A percentile compares a stretch with the other conserved stretches of the same genome.
Conservation (phyloP, 768 basidiomycete genomes). For the Kwoniella dejecticola region DNA sequence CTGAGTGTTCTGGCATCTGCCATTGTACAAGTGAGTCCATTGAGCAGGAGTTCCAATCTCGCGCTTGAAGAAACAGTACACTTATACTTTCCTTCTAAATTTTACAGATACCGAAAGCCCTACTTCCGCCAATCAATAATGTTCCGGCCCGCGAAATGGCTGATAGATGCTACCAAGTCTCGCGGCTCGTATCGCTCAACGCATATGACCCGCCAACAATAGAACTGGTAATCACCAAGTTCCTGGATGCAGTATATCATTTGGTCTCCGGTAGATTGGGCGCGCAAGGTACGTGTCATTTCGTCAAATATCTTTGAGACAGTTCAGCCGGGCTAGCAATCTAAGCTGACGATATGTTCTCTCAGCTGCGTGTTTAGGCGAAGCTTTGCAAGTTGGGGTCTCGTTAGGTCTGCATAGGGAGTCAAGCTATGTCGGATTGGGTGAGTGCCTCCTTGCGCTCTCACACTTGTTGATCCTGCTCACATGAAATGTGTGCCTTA, state of each 20-base stretch:
- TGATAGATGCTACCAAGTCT: conserved; percentile 6
- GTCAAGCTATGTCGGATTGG: conserved; percentile 13
- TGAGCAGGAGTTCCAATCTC: background rate
- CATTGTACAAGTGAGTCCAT: conserved; percentile 73
- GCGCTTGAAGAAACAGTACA: background rate
- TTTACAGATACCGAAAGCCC: conserved; percentile 13
- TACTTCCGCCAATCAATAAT: conserved; percentile 4
- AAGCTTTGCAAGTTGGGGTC: conserved; percentile 8
- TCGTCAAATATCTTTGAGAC: background rate
- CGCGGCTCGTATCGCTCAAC: conserved; percentile 3
- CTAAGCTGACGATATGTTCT: background rate
- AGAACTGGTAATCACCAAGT: conserved; percentile 9
- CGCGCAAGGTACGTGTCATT: conserved; percentile 8
- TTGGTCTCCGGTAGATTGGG: conserved; percentile 8
- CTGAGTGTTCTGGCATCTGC: conserved; percentile 74
- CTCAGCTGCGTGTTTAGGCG: conserved; percentile 12
- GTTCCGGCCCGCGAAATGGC: conserved; percentile 7
- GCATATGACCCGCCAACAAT: conserved; percentile 12
- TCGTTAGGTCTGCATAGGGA: conserved; percentile 13
- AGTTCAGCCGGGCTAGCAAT: background rate
- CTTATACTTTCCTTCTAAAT: background rate
- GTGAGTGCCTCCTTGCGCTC: too few species aligned
- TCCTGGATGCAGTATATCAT: conserved; percentile 6
- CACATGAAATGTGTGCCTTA: background rate
- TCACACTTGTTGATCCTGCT: too few species aligned